Base-by-base conservation (phyloP, 768 basidiomycete species). In the Russula virescens region DNA sequence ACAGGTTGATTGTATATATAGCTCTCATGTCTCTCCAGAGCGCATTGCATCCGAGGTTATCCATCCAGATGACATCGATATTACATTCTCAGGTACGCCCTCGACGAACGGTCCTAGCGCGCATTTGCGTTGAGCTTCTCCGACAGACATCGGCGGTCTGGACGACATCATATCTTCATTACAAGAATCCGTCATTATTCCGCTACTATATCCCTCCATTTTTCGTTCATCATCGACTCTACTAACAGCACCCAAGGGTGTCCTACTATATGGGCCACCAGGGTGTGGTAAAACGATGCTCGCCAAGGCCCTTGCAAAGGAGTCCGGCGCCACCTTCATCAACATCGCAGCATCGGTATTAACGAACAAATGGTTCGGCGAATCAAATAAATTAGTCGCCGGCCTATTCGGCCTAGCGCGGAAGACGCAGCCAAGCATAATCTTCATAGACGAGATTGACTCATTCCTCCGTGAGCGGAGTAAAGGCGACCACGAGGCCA, bases 261-360 rank as follows among this genome's bases (percentile, higher is more conserved):
- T 98, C 10, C 81, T 98, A 19, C 82, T 99, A 21, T 96, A 91
- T 69, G 97, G 97, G 0, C 97, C 95, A 46, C 97, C 97, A 1
- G 96, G 97, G 7, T 99, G 97, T 67, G 97, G 97, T 26, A 99
- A 99, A 78, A 98, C 97, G 1, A 95, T 99, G 94, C 81, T 99
- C n/a, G 97, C 97, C 1, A 96, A 96, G 72, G 96, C 96, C 2
- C 81, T 99, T 9, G 97, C 97, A 14, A 97, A 96, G 72, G 95
- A 99, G 77, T 93, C 90, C 3, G 91, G 93, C 19, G 97, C 97
- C 8, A 96, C 94, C 0, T 99, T 99, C 72, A 96, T 98, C 77
- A 92, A 92, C 73, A 81, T 92, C 62, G 82, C 88, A 7, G 82
- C 87, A 40, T 87, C 86, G 3, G 85, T 84, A 10, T 77, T 91